Conservation (phyloP, 2,329 filamentous ascomycete genomes). For the Sporothrix pseudoabietina region DNA sequence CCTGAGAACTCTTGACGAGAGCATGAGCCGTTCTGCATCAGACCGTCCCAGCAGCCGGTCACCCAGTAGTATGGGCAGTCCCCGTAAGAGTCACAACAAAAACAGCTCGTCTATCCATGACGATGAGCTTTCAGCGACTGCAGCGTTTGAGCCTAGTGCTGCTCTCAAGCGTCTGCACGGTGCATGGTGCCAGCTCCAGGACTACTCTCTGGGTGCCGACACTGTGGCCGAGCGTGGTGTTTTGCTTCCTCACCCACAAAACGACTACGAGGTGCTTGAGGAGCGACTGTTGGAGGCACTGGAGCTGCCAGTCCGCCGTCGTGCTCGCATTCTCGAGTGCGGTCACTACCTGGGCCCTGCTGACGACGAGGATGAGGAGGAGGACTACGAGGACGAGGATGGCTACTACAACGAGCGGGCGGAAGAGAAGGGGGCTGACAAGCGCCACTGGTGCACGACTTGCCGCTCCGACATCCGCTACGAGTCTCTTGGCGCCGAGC, state of each 20-base stretch:
- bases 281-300: slow-evolving; percentile 74
- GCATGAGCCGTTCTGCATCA: slow-evolving; percentile 30
- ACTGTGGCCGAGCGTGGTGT: slow-evolving; percentile 74
- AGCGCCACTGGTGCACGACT: slow-evolving; percentile 59
- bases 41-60: not conserved
- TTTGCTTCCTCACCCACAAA: slow-evolving; percentile 74
- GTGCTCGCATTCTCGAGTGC: slow-evolving; percentile 72
- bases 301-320: slow-evolving; percentile 64
- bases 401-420: slow-evolving; percentile 44
- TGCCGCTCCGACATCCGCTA: slow-evolving; percentile 59
- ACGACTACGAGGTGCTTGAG: slow-evolving; percentile 78
- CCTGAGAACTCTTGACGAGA: slow-evolving; percentile 47
- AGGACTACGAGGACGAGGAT: slow-evolving; percentile 52
- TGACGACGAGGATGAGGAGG: slow-evolving; percentile 49
- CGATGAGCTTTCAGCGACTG: not conserved
- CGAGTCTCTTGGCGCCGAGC: slow-evolving; percentile 56
- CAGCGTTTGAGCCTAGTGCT: slow-evolving; percentile 45
- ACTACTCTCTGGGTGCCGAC: slow-evolving; percentile 63
- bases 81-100: not conserved
- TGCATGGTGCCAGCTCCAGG: slow-evolving; percentile 67
- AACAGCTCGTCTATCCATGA: not conserved
- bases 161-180: slow-evolving; percentile 57
- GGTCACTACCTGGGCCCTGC: slow-evolving; percentile 72
- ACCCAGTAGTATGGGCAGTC: slow-evolving; percentile 26
- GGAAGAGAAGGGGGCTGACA: slow-evolving; percentile 41